These are phyloP conservation scores for Heterobasidion annosum DNA, from an alignment of 1,284 basidiomycete genomes.

Conservation along the genomic window DNA sequence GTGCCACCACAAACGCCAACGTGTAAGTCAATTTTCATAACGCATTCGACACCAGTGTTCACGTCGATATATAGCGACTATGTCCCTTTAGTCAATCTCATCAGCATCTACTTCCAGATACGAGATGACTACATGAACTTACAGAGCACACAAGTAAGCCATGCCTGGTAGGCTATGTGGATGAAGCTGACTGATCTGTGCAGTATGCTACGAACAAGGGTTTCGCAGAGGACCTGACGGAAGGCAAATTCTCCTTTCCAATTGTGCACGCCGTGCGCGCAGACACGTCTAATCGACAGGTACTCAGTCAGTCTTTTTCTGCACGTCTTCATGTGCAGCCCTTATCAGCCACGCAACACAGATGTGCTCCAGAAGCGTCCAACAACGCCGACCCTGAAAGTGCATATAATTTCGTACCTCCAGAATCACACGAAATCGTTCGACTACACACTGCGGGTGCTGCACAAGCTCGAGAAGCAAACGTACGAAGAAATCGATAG, in stretches of 20 bases:
- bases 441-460: slow-evolving; percentile 60
- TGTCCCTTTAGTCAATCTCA: slow-evolving; percentile 87
- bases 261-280: slow-evolving; percentile 84
- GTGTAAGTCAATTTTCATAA: slow-evolving; percentile 37
- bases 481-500: slow-evolving; percentile 43
- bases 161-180: background rate
- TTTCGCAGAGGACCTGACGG: slow-evolving; percentile 90
- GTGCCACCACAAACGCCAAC: slow-evolving; percentile 49
- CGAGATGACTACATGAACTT: slow-evolving; percentile 97
- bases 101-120: slow-evolving; percentile 94
- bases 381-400: slow-evolving; percentile 69
- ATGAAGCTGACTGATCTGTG: background rate
- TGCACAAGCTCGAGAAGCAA: slow-evolving; percentile 47
- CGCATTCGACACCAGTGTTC: background rate
- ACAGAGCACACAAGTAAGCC: slow-evolving; percentile 66
- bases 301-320: slow-evolving; percentile 58
- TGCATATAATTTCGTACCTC: slow-evolving; percentile 75
- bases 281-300: slow-evolving; percentile 63
- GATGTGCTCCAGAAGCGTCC: slow-evolving; percentile 88
- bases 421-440: slow-evolving; percentile 65
- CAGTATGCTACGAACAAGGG: slow-evolving; percentile 91
- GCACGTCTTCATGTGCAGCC: too few species aligned
- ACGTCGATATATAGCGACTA: slow-evolving; percentile 54
- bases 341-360: slow-evolving; percentile 18
- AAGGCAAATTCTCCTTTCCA: slow-evolving; percentile 96